Evolutionary conservation across 495 filamentous ascomycete genomes (phyloP).

Genomic region (Daldinia caldariorum): DNA sequence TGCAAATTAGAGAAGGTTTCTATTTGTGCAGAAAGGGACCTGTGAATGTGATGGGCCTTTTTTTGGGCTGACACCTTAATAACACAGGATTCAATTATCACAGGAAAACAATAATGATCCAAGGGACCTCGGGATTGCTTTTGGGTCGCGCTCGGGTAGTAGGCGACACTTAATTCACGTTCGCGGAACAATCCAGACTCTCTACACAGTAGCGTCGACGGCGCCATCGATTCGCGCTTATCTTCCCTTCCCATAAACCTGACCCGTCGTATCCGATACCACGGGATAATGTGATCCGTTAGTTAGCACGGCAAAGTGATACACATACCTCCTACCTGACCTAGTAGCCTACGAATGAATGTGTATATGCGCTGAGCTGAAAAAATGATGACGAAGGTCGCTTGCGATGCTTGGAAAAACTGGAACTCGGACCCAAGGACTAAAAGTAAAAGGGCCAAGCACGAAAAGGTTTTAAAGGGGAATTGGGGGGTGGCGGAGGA

Average conservation of each 20-base stretch:
- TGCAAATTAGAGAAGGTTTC: not conserved
- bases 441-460: not conserved
- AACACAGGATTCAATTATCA: conserved; percentile 34
- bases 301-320: conserved; percentile 21
- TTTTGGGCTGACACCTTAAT: conserved; percentile 18
- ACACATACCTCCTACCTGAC: not conserved
- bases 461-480: conserved; percentile 16
- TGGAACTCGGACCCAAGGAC: conserved; percentile 28
- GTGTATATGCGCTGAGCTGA: conserved; percentile 28
- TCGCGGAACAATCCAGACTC: conserved; percentile 35
- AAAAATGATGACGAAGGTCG: conserved; percentile 34
- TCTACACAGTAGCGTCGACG: conserved; percentile 16
- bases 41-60: not conserved
- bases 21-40: conserved; percentile 21
- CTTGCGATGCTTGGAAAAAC: conserved; percentile 32
- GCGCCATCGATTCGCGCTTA: conserved; percentile 20
- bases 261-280: conserved; percentile 33
- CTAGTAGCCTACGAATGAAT: too few relatives aligned
- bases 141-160: conserved; percentile 35
- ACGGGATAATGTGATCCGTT: conserved; percentile 24
- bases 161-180: conserved; percentile 25
- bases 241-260: conserved; percentile 31
- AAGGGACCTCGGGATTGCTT: conserved; percentile 28
- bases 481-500: conserved; percentile 19
- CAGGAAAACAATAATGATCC: conserved; percentile 6